Conservation (phyloP, 768 basidiomycete species). For the Leccinum variicolor region DNA sequence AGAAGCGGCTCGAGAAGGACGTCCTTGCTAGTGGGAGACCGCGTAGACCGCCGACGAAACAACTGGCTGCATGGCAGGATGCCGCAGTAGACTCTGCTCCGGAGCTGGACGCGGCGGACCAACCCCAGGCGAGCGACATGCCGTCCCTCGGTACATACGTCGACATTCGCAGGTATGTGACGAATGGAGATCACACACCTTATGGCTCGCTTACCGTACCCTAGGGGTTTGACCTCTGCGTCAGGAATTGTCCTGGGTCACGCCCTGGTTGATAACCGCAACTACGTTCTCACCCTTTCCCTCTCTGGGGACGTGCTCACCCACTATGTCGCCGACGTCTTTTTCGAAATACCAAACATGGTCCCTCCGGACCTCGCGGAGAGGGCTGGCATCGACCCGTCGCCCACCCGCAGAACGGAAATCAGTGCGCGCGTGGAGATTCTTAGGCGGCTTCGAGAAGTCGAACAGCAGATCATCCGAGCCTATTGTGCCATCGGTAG, state of each 20-base stretch:
- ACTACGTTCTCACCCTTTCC: conserved; percentile 28
- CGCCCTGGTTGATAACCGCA: conserved; percentile 30
- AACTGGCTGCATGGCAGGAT: conserved; percentile 25
- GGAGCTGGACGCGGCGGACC: conserved; percentile 13
- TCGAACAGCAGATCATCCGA: conserved; percentile 48
- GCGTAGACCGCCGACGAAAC: conserved; percentile 21
- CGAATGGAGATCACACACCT: background rate
- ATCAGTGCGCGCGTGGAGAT: conserved; percentile 62
- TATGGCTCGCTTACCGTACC: conserved; percentile 7
- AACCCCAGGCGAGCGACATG: conserved; percentile 13
- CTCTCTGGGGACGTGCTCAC: conserved; percentile 50
- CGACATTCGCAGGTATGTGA: conserved; percentile 47
- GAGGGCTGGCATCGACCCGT: conserved; percentile 42
- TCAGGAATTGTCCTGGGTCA: conserved; percentile 29
- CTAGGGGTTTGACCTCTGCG: conserved; percentile 19
- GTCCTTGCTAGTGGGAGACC: conserved; percentile 12
- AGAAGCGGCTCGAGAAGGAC: conserved; percentile 34
- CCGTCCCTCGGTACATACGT: conserved; percentile 47
- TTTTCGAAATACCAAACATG: conserved; percentile 59
- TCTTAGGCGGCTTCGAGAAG: conserved; percentile 52
- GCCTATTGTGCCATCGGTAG: conserved; percentile 35
- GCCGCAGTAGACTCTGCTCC: conserved; percentile 13
- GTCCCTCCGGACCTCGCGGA: conserved; percentile 41
- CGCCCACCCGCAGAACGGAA: conserved; percentile 34
- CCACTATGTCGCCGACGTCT: conserved; percentile 50